These are phyloP conservation scores for Boletus rubroflammeus DNA, from an alignment of 768 basidiomycete genomes.

Conservation along the genomic window DNA sequence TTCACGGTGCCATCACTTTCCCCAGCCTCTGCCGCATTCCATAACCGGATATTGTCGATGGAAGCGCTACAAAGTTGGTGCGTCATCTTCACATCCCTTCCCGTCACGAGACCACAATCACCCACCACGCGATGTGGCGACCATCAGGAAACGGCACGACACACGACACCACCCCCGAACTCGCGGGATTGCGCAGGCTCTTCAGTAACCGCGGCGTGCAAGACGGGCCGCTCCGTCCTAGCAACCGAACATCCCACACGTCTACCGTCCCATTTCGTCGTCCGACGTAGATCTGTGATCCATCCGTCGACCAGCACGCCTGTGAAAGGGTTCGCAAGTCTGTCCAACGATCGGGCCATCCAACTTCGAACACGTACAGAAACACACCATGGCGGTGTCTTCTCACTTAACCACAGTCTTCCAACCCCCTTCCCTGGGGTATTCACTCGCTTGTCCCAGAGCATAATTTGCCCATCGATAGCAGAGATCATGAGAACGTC, in stretches of 20 bases:
- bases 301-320: conserved; percentile 94
- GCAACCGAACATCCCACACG: conserved; percentile 89
- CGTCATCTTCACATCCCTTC: conserved; percentile 20
- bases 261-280: conserved; percentile 88
- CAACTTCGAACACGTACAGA: conserved; percentile 55
- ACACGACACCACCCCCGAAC: conserved; percentile 89
- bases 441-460: conserved; percentile 84
- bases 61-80: conserved; percentile 60
- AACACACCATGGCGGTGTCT: conserved; percentile 93
- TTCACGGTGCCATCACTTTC: conserved; percentile 62
- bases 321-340: conserved; percentile 31
- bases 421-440: conserved; percentile 70
- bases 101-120: conserved; percentile 12
- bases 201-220: conserved; percentile 76
- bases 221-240: conserved; percentile 58
- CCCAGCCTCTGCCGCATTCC: conserved; percentile 82
- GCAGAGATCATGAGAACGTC: conserved; percentile 86
- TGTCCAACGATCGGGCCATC: not conserved
- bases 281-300: conserved; percentile 85
- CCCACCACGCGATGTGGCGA: conserved; percentile 87
- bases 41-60: conserved; percentile 87
- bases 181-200: conserved; percentile 79
- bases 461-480: conserved; percentile 87
- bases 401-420: conserved; percentile 84
- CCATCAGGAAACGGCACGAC: conserved; percentile 90